phyloP scores from a whole-genome alignment of 1,139 yeast species.

The Scheffersomyces insectosa region DNA sequence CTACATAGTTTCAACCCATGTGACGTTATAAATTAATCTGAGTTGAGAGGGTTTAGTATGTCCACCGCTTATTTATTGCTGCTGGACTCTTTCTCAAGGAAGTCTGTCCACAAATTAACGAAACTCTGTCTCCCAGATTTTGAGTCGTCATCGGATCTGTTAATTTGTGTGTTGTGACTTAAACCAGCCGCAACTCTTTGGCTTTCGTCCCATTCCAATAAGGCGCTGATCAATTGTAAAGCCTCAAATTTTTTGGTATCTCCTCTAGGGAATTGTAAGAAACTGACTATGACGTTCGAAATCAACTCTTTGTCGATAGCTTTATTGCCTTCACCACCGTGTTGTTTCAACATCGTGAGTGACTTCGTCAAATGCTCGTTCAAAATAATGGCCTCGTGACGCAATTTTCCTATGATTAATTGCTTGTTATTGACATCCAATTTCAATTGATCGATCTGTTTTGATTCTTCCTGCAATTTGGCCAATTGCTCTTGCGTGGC shows the following conservation, averaged over 20 bases:
- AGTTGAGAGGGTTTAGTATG: too few species aligned
- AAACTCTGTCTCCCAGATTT: constrained; percentile 60
- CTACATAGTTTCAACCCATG: too few species aligned
- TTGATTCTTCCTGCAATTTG: constrained; percentile 17
- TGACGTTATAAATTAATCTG: too few species aligned
- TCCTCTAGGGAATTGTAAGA: constrained; percentile 84
- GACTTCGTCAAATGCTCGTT: constrained; percentile 95
- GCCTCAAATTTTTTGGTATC: constrained; percentile 95
- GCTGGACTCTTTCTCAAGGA: constrained; percentile 70
- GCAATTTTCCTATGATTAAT: constrained; percentile 78
- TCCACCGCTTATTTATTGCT: background rate
- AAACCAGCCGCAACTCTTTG: constrained; percentile 84
- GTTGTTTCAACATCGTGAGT: constrained; percentile 72
- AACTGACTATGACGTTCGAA: constrained; percentile 81
- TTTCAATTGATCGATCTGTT: constrained; percentile 25
- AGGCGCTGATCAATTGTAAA: constrained; percentile 76
- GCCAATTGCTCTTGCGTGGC: constrained; percentile 10
- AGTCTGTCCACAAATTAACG: constrained; percentile 88
- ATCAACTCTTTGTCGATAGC: constrained; percentile 85
- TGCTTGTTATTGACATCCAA: constrained; percentile 66
- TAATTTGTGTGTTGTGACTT: constrained; percentile 37
- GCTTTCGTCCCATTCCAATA: constrained; percentile 85
- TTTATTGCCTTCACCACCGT: constrained; percentile 60
- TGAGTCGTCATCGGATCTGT: constrained; percentile 24
- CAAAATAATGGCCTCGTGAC: constrained; percentile 93